Evolutionary conservation across 768 basidiomycete genomes (phyloP).

Genomic region (Grammothele lineata): DNA sequence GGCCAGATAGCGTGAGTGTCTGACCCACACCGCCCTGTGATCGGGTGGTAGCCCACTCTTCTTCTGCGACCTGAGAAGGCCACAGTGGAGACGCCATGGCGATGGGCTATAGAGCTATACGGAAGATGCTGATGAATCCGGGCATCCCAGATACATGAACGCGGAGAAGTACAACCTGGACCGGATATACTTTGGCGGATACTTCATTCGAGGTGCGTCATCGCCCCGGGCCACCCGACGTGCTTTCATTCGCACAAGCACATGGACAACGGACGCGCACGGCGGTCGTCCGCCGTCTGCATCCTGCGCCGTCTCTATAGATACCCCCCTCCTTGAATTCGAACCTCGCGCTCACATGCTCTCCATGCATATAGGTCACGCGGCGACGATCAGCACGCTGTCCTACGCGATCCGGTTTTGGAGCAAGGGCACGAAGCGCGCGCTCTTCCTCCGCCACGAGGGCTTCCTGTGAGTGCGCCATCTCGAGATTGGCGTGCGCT

Average conservation of each 20-base stretch:
- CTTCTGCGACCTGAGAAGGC: constrained; percentile 1
- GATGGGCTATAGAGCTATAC: constrained; percentile 11
- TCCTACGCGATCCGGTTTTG: constrained; percentile 99
- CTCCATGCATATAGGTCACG: constrained; percentile 61
- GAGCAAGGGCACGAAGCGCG: constrained; percentile 96
- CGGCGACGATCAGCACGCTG: constrained; percentile 93
- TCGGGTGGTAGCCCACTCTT: neutral
- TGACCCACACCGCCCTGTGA: neutral
- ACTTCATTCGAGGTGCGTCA: constrained; percentile 89
- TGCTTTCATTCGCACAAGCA: too few species aligned
- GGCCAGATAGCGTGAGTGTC: constrained; percentile 93
- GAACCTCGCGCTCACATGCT: too few species aligned
- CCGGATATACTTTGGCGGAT: constrained; percentile 98
- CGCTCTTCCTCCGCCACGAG: constrained; percentile 95
- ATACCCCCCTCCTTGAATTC: too few species aligned
- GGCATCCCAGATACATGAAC: constrained; percentile 96
- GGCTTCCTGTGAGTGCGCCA: constrained; percentile 85
- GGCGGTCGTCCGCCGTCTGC: neutral
- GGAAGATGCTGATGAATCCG: constrained; percentile 1
- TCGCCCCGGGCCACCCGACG: neutral
- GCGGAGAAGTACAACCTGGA: constrained; percentile 97
- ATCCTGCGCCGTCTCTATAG: too few species aligned
- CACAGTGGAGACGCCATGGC: neutral
- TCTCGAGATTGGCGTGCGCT: neutral
- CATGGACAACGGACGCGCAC: too few species aligned